Base-by-base conservation (phyloP, 805 yeast species). In the Hanseniaspora valbyensis region DNA sequence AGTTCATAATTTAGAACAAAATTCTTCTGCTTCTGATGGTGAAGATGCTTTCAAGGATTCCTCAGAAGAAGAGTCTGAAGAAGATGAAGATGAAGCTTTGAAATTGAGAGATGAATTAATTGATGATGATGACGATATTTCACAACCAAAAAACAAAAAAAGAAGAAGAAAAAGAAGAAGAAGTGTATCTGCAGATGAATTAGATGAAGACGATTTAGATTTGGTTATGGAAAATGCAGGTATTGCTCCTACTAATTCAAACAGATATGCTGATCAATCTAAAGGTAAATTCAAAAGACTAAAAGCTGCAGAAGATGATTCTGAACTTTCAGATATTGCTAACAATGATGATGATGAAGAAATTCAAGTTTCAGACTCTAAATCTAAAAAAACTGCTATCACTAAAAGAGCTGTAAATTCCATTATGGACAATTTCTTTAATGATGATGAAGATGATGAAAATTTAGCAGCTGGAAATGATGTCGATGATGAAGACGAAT, bases 161-260 rank as follows among this genome's bases (percentile, higher is more conserved):
- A 57, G 57, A 70, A 69, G 57, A 67, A 69, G 64, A 66, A 69
- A 63, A 67, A 69, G 66, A 63, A 71, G 61, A 63, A 69, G 61
- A 63, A 72, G 64, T 56, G 71, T 70, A 8, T 76, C 73, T 38
- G 75, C 75, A 42, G 83, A 75, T 55, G 88, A 80, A 56, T 72
- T 92, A 48, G 96, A 92, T 61, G 96, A 90, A 65, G 98, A 92
- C 67, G 98, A 92, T 65, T 74, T 92, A 59, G 97, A 90, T 57
- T 74, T 92, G 41, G 72, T 92, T 52, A 75, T 88, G 76, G 97
- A 89, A 66, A 89, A 87, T 63, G 77, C 92, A 0, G 96, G 96
- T 34, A 81, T 77, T n/a, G 68, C 70, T 33, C 76, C 80, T 19
- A 28, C 65, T 9, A 66, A 69, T 39, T 62, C 66, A 29, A 65